phyloP scores from a whole-genome alignment of 2,329 filamentous ascomycete species.

The Neoarthrinium moseri region DNA sequence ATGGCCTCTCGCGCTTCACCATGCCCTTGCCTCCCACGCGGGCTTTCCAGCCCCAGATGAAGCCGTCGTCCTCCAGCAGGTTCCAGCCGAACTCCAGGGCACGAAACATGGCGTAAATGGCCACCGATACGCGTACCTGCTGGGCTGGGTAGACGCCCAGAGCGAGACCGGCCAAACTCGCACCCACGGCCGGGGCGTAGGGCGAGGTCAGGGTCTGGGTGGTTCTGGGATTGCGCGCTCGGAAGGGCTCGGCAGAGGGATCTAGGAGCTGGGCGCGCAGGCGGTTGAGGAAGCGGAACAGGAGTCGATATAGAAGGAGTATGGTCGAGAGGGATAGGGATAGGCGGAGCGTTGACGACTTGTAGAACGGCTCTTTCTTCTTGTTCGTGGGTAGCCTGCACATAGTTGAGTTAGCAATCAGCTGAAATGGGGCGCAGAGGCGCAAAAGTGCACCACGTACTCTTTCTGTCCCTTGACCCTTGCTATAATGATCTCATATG shows the following conservation, averaged over 20 bases:
- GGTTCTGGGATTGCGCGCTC: conserved; percentile 76
- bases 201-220: conserved; percentile 74
- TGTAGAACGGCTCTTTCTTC: conserved; percentile 55
- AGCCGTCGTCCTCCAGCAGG: conserved; percentile 71
- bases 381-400: conserved; percentile 20
- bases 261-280: conserved; percentile 77
- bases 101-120: conserved; percentile 78
- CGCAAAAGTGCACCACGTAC: conserved; percentile 41
- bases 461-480: conserved; percentile 44
- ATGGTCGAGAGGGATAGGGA: conserved; percentile 83
- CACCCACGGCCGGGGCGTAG: conserved; percentile 86
- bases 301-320: conserved; percentile 81
- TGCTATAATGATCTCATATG: conserved; percentile 53
- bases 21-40: conserved; percentile 39
- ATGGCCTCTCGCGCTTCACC: conserved; percentile 65
- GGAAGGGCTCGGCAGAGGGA: conserved; percentile 77
- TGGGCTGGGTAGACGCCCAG: conserved; percentile 70
- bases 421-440: too few species aligned
- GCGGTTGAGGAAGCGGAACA: conserved; percentile 85
- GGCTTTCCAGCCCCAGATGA: conserved; percentile 57
- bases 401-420: conserved; percentile 14
- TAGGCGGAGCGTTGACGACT: conserved; percentile 70
- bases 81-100: conserved; percentile 88
- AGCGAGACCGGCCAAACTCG: conserved; percentile 80
- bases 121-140: conserved; percentile 68